A percentile compares a stretch with the other conserved stretches of the same genome.
Conservation (phyloP, 192 early-diverging fungal species). For the Gorgonomyces haynaldii region DNA sequence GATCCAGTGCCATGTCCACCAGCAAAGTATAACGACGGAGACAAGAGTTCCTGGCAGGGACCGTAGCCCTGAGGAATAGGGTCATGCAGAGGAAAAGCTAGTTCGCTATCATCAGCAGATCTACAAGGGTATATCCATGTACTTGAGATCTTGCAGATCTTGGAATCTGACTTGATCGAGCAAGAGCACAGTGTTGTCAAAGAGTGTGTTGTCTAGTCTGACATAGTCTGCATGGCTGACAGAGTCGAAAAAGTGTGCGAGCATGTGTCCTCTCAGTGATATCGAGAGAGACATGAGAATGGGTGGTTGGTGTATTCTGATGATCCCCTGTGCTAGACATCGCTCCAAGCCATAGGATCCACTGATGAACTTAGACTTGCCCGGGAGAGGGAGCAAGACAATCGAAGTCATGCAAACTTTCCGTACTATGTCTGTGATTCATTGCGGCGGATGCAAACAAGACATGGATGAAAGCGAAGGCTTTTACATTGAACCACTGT, state of each 20-base stretch:
- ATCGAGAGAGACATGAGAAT: neutral
- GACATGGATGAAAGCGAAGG: conserved; percentile 11
- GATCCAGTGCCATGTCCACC: too few species aligned
- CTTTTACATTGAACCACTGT: conserved; percentile 13
- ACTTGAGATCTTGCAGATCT: neutral
- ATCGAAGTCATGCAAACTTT: neutral
- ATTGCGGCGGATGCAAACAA: too few species aligned
- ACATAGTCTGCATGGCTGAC: conserved; percentile 3
- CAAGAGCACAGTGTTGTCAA: neutral
- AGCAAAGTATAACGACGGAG: too few species aligned
- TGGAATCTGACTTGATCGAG: neutral
- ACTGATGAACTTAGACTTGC: conserved; percentile 13
- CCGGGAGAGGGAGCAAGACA: conserved; percentile 9
- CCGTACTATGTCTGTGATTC: too few species aligned
- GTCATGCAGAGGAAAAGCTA: conserved; percentile 5
- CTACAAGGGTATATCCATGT: conserved; percentile 9
- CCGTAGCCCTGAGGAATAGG: conserved; percentile 5
- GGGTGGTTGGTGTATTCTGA: conserved; percentile 7
- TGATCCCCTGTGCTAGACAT: conserved; percentile 19
- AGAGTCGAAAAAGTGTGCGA: conserved; percentile 9
- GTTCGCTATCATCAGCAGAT: too few species aligned
- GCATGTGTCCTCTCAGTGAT: conserved; percentile 9
- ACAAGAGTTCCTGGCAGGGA: too few species aligned
- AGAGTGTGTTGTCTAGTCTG: conserved; percentile 12
- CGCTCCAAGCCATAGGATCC: conserved; percentile 33